These are phyloP conservation scores for Fistulinella prunicolor DNA, from an alignment of 768 basidiomycete genomes.

Conservation along the genomic window DNA sequence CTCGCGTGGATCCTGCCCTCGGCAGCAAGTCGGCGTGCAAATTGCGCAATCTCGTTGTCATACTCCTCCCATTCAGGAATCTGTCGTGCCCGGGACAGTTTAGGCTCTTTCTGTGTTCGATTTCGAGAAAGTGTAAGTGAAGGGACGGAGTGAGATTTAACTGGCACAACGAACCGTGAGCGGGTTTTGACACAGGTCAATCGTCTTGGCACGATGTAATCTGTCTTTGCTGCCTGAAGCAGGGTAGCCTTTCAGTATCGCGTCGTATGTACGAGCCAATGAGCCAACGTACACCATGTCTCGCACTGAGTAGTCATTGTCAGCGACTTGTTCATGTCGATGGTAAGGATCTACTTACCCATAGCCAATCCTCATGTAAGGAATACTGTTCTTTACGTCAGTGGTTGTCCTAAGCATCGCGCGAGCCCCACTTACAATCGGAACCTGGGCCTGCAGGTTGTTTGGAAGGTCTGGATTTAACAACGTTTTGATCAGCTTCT, in stretches of 20 bases:
- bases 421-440: conserved; percentile 71
- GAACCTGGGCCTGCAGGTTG: conserved; percentile 87
- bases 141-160: background rate
- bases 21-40: conserved; percentile 69
- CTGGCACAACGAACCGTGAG: conserved; percentile 61
- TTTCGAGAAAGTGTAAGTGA: conserved; percentile 2
- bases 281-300: conserved; percentile 82
- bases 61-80: conserved; percentile 99
- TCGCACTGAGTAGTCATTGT: conserved; percentile 64
- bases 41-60: conserved; percentile 83
- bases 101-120: conserved; percentile 85
- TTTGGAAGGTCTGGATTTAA: conserved; percentile 79
- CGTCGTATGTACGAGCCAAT: background rate
- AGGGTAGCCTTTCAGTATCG: background rate
- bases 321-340: conserved; percentile 5
- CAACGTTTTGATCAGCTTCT: background rate
- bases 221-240: conserved; percentile 75
- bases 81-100: conserved; percentile 85
- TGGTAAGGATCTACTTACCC: conserved; percentile 52
- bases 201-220: conserved; percentile 76
- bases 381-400: conserved; percentile 58
- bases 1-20: conserved; percentile 68
- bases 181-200: conserved; percentile 96
- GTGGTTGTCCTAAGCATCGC: background rate
- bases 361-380: conserved; percentile 90